A percentile compares a stretch with the other conserved stretches of the same genome.
Evolutionary conservation across 1,284 basidiomycete species (phyloP).

Genomic region (Heterobasidion parviporum): DNA sequence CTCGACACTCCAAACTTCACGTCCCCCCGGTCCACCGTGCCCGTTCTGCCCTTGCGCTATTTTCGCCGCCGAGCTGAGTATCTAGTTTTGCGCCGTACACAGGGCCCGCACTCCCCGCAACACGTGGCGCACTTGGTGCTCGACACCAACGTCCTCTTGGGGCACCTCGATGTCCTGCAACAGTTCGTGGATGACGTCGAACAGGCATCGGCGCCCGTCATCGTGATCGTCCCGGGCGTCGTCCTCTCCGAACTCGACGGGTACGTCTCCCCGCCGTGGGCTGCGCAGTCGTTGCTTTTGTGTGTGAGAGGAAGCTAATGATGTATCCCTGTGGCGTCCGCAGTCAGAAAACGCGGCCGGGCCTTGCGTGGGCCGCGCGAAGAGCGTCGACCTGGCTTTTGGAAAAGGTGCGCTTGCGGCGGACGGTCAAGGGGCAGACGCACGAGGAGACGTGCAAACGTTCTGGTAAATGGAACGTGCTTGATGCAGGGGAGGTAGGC

Average conservation of each 20-base stretch:
- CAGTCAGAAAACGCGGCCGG: constrained; percentile 58
- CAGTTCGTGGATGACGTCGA: constrained; percentile 59
- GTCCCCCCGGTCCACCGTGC: neutral
- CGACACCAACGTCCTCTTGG: constrained; percentile 68
- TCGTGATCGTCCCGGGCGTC: constrained; percentile 59
- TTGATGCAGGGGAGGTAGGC: constrained; percentile 34
- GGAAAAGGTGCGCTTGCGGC: constrained; percentile 44
- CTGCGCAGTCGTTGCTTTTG: neutral
- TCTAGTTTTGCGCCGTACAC: neutral
- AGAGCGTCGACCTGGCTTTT: constrained; percentile 66
- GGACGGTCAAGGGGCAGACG: constrained; percentile 55
- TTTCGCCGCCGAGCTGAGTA: neutral
- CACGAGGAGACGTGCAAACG: constrained; percentile 54
- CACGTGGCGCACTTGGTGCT: constrained; percentile 41
- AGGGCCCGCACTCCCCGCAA: constrained; percentile 8
- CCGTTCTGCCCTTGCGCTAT: neutral
- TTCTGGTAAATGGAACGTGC: constrained; percentile 49
- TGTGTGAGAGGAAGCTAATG: neutral
- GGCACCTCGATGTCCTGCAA: constrained; percentile 52
- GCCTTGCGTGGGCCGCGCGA: constrained; percentile 58
- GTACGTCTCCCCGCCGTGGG: constrained; percentile 28
- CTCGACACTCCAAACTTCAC: neutral
- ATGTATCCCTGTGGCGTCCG: neutral
- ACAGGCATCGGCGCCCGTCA: constrained; percentile 34
- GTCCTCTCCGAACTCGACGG: constrained; percentile 69